Percentiles rank a stretch among this genome's conserved stretches.
Conservation (phyloP, 176 grass and related monocot genomes). For the Zizania latifolia region DNA sequence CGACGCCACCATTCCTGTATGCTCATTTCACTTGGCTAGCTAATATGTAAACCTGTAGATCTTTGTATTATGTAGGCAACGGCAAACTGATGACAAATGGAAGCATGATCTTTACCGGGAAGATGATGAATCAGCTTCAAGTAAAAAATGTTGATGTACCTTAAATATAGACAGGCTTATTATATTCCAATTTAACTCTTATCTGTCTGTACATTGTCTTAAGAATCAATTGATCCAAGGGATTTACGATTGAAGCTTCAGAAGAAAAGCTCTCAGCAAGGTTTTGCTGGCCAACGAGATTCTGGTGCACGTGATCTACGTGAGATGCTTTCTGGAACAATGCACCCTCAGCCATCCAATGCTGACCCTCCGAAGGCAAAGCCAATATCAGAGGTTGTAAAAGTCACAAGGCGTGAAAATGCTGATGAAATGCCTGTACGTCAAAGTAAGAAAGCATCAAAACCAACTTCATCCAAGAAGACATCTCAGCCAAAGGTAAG, state of each 20-base stretch:
- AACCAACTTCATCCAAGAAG: constrained; percentile 59
- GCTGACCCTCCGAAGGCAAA: constrained; percentile 39
- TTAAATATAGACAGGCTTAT: background rate
- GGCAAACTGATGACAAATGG: too few species aligned
- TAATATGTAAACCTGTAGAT: background rate
- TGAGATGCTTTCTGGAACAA: too few species aligned
- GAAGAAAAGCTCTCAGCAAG: too few species aligned
- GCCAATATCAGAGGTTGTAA: constrained; percentile 48
- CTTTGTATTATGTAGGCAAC: constrained; percentile 54
- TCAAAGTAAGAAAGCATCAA: constrained; percentile 50
- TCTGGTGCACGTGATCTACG: too few species aligned
- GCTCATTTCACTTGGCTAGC: background rate
- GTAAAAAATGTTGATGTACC: constrained; percentile 38
- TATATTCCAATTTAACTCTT: constrained; percentile 6
- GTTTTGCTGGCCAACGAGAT: too few species aligned
- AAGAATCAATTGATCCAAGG: constrained; percentile 59
- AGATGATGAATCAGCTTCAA: constrained; percentile 47
- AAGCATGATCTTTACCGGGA: too few species aligned
- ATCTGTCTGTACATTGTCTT: constrained; percentile 37
- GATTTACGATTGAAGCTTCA: constrained; percentile 88
- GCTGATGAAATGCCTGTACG: constrained; percentile 33
- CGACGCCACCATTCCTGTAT: too few species aligned
- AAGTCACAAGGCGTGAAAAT: constrained; percentile 48
- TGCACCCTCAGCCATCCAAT: too few species aligned
- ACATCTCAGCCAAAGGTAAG: constrained; percentile 60